Base-by-base conservation (phyloP, 805 yeast species). In the Blastobotrys chiropterorum region DNA sequence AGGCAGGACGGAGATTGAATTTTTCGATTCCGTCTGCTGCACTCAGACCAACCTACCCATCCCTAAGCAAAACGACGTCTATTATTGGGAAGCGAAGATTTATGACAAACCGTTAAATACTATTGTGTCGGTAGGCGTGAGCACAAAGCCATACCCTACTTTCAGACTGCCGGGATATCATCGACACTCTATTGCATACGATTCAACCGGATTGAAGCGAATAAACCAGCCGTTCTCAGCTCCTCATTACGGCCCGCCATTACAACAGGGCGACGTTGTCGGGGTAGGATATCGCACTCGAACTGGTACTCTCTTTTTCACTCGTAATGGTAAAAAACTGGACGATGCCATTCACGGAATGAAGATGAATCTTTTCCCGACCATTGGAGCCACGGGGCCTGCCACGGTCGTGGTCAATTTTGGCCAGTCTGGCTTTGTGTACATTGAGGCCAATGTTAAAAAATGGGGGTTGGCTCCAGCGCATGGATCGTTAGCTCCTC, bases 381-480 rank as follows among this genome's bases (percentile, higher is more conserved):
- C 85, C 0, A 73, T 94, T 16, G 99, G 99, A 1, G 83, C 97
- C 3, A 84, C 80, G 51, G 85, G 89, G 39, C 80, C 84, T 3
- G 86, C 96, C 59, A 78, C 83, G 5, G 72, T 94, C n/a, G 90
- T 86, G 67, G 95, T 86, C 8, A 94, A 89, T 62, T 69, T 94
- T 51, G 99, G 99, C 16, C 92, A 87, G 60, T 75, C 82, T 52
- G 97, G 97, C 1, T 90, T 80, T 69, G 97, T 90, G 1, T 89
- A 79, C 63, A 87, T 90, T 47, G 97, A 90, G 64, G 97, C 88
- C 1, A 89, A 90, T 64, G 96, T 90, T 39, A 90, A 90, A 65
- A 89, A 86, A 65, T 90, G 97, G 97, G 96, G 96, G 3, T 84
- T 85, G 61, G 96, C 95, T n/a, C 92, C 94, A 2, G 75, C 85